These are phyloP conservation scores for Kwoniella heveanensis DNA, from an alignment of 768 basidiomycete genomes.

Conservation along the genomic window DNA sequence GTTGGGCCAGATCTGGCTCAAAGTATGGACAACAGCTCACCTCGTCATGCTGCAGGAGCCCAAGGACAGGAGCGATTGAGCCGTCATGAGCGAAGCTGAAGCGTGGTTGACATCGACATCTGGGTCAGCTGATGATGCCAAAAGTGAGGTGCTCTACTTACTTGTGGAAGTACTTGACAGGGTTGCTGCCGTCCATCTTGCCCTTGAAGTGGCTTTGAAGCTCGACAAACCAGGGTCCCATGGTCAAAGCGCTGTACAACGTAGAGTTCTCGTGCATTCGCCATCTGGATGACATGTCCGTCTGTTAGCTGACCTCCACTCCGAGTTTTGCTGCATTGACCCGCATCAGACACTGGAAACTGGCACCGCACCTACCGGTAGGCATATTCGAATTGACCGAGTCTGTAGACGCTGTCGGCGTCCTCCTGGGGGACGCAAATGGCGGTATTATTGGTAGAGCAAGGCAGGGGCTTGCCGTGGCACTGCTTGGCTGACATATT, in stretches of 20 bases:
- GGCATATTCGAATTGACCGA: constrained; percentile 41
- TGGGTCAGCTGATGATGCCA: not conserved
- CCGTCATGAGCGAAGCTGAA: constrained; percentile 45
- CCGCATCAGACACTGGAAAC: too few species aligned
- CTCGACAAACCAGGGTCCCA: constrained; percentile 40
- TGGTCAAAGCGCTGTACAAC: constrained; percentile 28
- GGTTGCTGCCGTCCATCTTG: constrained; percentile 9
- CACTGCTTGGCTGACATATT: constrained; percentile 46
- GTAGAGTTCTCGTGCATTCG: constrained; percentile 36
- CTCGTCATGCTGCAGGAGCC: constrained; percentile 38
- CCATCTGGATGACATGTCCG: constrained; percentile 9
- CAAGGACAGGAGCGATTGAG: constrained; percentile 39
- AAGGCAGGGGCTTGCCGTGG: constrained; percentile 38
- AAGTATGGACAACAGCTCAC: not conserved
- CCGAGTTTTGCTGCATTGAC: too few species aligned
- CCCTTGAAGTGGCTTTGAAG: constrained; percentile 28
- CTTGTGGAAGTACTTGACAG: constrained; percentile 36
- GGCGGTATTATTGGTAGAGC: constrained; percentile 35
- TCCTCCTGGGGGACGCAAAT: constrained; percentile 33
- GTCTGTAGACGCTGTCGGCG: constrained; percentile 35
- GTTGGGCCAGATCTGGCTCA: not conserved
- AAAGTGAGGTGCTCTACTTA: constrained; percentile 9
- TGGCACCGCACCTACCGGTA: constrained; percentile 13
- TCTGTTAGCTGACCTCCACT: too few species aligned
- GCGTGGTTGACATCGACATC: not conserved